Evolutionary conservation across 192 early-diverging fungal species (phyloP).

Genomic region (Rhizophagus sp.): DNA sequence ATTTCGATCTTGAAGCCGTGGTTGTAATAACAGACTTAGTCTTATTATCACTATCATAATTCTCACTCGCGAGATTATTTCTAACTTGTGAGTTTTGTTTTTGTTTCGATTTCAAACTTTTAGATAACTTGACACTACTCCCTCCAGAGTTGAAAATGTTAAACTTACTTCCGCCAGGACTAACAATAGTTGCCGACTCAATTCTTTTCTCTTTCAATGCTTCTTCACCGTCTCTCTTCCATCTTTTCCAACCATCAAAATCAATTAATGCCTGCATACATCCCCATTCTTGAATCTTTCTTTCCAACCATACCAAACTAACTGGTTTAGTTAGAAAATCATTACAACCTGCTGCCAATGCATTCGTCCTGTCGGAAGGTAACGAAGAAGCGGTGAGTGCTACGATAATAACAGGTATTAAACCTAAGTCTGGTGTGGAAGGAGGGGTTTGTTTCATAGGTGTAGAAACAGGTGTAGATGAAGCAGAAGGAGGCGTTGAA

Average conservation of each 20-base stretch:
- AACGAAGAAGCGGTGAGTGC: slow-evolving; percentile 81
- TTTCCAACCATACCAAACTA: slow-evolving; percentile 77
- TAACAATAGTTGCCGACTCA: background rate
- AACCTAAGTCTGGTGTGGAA: slow-evolving; percentile 44
- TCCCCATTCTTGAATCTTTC: slow-evolving; percentile 91
- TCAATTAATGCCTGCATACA: slow-evolving; percentile 92
- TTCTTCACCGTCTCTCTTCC: slow-evolving; percentile 43
- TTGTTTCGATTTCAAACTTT: background rate
- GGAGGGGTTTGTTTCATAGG: background rate
- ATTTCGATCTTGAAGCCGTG: background rate
- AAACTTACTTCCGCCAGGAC: background rate
- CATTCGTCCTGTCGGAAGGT: slow-evolving; percentile 68
- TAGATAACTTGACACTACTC: background rate
- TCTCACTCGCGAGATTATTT: background rate
- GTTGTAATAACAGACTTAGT: background rate
- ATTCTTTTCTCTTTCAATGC: slow-evolving; percentile 29
- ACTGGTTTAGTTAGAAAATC: slow-evolving; percentile 91
- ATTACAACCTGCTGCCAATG: slow-evolving; percentile 84
- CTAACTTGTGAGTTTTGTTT: too few relatives aligned
- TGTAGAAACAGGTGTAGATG: slow-evolving; percentile 11
- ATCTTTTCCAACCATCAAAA: slow-evolving; percentile 68
- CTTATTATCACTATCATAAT: background rate
- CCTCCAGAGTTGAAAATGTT: background rate
- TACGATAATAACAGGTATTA: slow-evolving; percentile 79
- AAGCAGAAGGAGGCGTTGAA: slow-evolving; percentile 33